Base-by-base conservation (phyloP, 2,329 filamentous ascomycete genomes). In the Endoconidiophora laricicola region DNA sequence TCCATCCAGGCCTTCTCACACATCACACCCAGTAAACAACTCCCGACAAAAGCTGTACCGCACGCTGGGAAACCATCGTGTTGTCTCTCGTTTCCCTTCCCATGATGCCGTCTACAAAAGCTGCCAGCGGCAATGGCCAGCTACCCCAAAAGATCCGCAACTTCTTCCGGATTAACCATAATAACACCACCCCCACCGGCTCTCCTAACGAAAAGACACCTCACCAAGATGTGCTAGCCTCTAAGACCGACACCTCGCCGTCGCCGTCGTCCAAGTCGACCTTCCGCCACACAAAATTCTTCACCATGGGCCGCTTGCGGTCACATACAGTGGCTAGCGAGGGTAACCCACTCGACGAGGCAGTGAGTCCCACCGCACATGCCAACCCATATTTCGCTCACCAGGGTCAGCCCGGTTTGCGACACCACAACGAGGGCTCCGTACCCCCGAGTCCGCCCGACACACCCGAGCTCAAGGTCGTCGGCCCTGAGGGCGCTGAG, bases 351-450 rank as follows among this genome's bases (percentile, higher is more conserved):
- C 74, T 95, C 56, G 90, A 95, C 58, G 88, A 95, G 64, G 72
- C 78, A 54, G 73, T 94, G 60, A 94, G 88, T 61, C 91, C 91
- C 23, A 96, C 87, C 3, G 90, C 88, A 47, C 80, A 90, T 61
- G 90, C 87, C 56, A 98, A 98, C 63, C 91, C 91, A 16, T 98
- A 98, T 67, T 98, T 96, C 65, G 84, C 81, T 57, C 91, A 96
- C 63, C 91, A 98, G 67, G 91, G 91, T 52, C 87, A 87, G 58
- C 91, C 91, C 3, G 85, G 86, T 56, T 71, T 96, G 59, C 82
- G 90, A 61, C 91, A 98, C 68, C 87, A 93, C 69, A 94, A 96
- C 64, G 86, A 91, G 58, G 85, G 82, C 60, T 95, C 87, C 56
- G 84, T 94, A 36, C 88, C 91, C 12, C 86, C 87, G 10, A 94